A percentile compares a stretch with the other conserved stretches of the same genome.
Conservation (phyloP, 2,329 filamentous ascomycete genomes). For the Thermomyces lanuginosus region DNA sequence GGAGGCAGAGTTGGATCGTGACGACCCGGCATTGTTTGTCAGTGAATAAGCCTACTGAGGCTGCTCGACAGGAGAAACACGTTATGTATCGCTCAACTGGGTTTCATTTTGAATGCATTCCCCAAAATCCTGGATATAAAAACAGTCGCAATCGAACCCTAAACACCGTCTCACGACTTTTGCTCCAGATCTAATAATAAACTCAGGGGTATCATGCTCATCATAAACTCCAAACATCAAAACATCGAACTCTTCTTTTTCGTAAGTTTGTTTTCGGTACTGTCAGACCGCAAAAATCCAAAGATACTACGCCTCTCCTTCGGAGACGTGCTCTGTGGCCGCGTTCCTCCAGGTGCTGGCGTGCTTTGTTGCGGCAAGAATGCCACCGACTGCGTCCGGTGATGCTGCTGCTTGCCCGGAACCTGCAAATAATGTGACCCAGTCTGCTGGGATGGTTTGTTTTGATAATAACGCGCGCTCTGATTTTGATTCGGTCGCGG, state of each 20-base stretch:
- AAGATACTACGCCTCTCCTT: conserved; percentile 31
- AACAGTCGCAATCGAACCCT: too few relatives aligned
- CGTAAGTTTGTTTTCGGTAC: conserved; percentile 20
- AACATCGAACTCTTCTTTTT: conserved; percentile 35
- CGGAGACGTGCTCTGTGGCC: conserved; percentile 9
- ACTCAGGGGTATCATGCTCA: conserved; percentile 1
- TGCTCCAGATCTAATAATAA: too few relatives aligned
- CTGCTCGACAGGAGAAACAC: conserved; percentile 17
- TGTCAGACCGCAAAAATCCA: conserved; percentile 22
- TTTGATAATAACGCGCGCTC: too few relatives aligned
- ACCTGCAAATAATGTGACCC: conserved; percentile 4
- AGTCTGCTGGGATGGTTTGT: too few relatives aligned
- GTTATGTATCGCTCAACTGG: too few relatives aligned
- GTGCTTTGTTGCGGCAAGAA: conserved; percentile 1
- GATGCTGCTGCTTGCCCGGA: conserved; percentile 6
- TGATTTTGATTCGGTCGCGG: conserved; percentile 6
- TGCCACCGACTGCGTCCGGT: conserved; percentile 7
- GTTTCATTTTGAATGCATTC: too few relatives aligned
- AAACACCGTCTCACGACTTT: too few relatives aligned
- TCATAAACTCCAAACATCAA: conserved; percentile 9
- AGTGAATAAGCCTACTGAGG: conserved; percentile 22
- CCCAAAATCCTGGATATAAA: too few relatives aligned
- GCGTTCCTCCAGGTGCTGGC: conserved; percentile 6
- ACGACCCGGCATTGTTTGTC: conserved; percentile 9
- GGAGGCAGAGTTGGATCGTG: conserved; percentile 28